A percentile compares a stretch with the other conserved stretches of the same genome.
Conservation (phyloP, 441 rosid genomes). For the Populus hybrid region DNA sequence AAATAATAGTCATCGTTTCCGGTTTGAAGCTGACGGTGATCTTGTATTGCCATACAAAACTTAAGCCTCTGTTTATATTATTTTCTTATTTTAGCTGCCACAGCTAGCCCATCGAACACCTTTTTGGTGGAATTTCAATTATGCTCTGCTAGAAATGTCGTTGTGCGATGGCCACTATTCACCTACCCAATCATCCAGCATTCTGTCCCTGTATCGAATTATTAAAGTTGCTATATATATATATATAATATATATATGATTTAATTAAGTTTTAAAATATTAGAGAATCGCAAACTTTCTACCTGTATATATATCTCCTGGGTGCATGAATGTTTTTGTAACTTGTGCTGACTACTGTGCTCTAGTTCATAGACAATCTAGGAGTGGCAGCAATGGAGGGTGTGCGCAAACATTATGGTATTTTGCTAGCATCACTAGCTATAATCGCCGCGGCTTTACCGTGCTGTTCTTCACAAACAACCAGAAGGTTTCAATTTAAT, state of each 20-base stretch:
- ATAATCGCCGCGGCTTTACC: neutral
- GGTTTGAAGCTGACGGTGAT: too few relatives aligned
- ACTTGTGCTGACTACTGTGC: neutral
- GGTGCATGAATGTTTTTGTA: neutral
- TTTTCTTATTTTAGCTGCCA: too few relatives aligned
- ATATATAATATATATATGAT: too few relatives aligned
- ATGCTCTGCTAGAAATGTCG: too few relatives aligned
- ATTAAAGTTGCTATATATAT: neutral
- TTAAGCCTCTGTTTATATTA: too few relatives aligned
- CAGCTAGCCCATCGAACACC: too few relatives aligned
- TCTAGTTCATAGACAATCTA: neutral
- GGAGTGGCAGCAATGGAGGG: neutral
- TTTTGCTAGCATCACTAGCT: neutral
- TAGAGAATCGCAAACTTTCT: neutral
- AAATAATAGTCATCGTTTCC: too few relatives aligned
- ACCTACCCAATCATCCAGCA: neutral
- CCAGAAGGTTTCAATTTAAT: neutral
- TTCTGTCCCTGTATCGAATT: neutral
- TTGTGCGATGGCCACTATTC: too few relatives aligned
- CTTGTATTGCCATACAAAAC: too few relatives aligned
- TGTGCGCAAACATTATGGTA: neutral
- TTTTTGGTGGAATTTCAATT: too few relatives aligned
- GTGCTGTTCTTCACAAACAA: neutral
- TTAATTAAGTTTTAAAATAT: neutral
- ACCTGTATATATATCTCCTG: neutral